phyloP scores from a whole-genome alignment of 2,329 filamentous ascomycete species.

The Tolypocladium ophioglossoides region DNA sequence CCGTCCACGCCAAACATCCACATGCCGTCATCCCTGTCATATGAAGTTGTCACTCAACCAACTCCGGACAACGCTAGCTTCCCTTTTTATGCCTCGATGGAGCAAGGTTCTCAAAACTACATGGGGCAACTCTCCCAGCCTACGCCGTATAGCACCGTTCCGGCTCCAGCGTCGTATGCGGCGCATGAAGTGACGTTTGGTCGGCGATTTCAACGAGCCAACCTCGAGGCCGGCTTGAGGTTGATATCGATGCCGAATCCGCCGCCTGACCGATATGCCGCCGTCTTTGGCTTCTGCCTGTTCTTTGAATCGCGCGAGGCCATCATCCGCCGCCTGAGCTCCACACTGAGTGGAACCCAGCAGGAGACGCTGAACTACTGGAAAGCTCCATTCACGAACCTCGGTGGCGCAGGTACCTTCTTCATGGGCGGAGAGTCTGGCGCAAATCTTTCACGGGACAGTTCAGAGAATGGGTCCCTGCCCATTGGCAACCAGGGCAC shows the following conservation, averaged over 20 bases:
- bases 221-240: constrained; percentile 50
- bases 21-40: constrained; percentile 15
- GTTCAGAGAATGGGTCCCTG: constrained; percentile 1
- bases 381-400: constrained; percentile 49
- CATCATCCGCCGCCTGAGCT: constrained; percentile 31
- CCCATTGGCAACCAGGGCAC: constrained; percentile 28
- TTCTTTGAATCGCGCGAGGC: constrained; percentile 43
- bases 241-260: constrained; percentile 42
- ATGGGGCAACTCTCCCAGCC: constrained; percentile 6
- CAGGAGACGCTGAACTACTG: constrained; percentile 44
- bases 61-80: constrained; percentile 45
- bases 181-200: constrained; percentile 58
- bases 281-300: constrained; percentile 60
- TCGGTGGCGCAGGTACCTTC: constrained; percentile 60
- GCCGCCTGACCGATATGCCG: constrained; percentile 35
- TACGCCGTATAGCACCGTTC: constrained; percentile 23
- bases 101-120: constrained; percentile 5
- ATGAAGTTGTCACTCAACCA: constrained; percentile 40
- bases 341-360: constrained; percentile 19
- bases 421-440: constrained; percentile 26
- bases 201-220: constrained; percentile 56
- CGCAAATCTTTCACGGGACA: neutral
- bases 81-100: constrained; percentile 24
- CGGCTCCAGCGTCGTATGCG: constrained; percentile 43
- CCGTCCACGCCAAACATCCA: constrained; percentile 1